Percentiles rank a stretch among this genome's conserved stretches.
Conservation (phyloP, 495 filamentous ascomycete genomes). For the Tuber aestivum region DNA sequence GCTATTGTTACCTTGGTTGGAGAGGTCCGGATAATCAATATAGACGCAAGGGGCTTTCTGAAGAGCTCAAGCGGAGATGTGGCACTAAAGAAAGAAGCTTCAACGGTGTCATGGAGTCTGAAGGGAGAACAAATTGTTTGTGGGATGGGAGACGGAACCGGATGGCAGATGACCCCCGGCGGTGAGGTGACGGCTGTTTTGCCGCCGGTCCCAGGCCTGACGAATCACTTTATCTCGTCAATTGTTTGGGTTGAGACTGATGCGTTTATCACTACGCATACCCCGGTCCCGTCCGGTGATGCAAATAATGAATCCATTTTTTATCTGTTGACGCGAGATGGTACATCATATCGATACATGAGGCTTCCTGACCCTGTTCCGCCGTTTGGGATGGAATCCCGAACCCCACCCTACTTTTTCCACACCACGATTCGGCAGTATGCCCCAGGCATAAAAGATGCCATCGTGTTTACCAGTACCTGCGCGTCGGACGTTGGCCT, state of each 20-base stretch:
- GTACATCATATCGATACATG: constrained; percentile 56
- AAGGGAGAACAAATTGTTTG: constrained; percentile 89
- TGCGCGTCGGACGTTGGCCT: constrained; percentile 69
- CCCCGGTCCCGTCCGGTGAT: constrained; percentile 54
- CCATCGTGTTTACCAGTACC: constrained; percentile 76
- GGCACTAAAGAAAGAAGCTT: constrained; percentile 65
- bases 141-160: constrained; percentile 73
- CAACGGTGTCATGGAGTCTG: constrained; percentile 83
- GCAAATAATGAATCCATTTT: constrained; percentile 57
- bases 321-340: constrained; percentile 66
- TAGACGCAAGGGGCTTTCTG: constrained; percentile 59
- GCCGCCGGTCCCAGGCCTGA: constrained; percentile 65
- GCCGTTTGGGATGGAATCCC: constrained; percentile 59
- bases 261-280: constrained; percentile 74
- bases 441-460: constrained; percentile 68
- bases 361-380: constrained; percentile 66
- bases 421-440: constrained; percentile 69
- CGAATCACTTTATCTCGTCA: constrained; percentile 72
- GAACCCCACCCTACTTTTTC: constrained; percentile 66
- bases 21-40: constrained; percentile 73
- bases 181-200: constrained; percentile 69
- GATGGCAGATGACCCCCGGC: constrained; percentile 74
- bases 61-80: constrained; percentile 57
- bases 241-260: constrained; percentile 85
- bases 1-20: constrained; percentile 75